Evolutionary conservation across 805 yeast species (phyloP), one percentile per base, ranked within the genome.

Genomic region (Ogataea sp.): DNA sequence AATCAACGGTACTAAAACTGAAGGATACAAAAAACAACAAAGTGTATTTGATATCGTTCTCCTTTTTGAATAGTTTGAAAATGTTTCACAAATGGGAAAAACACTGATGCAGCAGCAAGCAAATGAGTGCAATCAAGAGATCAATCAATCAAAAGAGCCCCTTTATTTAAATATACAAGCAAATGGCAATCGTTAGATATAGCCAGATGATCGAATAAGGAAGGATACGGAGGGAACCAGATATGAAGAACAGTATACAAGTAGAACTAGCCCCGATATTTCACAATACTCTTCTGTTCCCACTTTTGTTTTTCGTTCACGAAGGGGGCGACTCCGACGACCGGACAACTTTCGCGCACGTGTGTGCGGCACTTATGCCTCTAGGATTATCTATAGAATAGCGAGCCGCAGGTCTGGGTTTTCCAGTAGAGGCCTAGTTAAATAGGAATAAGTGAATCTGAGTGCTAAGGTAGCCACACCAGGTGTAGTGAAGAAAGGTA

Each of bases 41-140:
- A 26, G 11, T 29, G 16, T 21, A 27, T 39, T 34, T 34, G 28
- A 17, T 31, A 27, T 27, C 30, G 15, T 29, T 29, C n/a, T 14
- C 18, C 33, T 30, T 21, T 30, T 30, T 30, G 33, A 17, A 30
- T 30, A 30, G 33, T 34, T 25, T 36, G 37, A 34, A 38, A 35
- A 36, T 36, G 34, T 39, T 42, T 36, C 25, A 21, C 26, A 24
- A 27, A 27, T 27, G 30, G 23, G 9, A n/a, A 7, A 32, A 20
- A 32, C 38, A 38, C 20, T 26, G 38, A 33, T 23, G 50, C 52
- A 48, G 43, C 52, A 43, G 38, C 52, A 48, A 48, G 39, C 39
- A 39, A 48, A 48, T 48, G 52, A 44, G 52, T 48, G 48, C 52
- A 37, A 35, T 32, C 30, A 32, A 30, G 48, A 48, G 35, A 35